A percentile compares a stretch with the other conserved stretches of the same genome.
These are phyloP conservation scores for Parastagonospora nodorum DNA, from an alignment of 2,329 filamentous ascomycete genomes.

Conservation along the genomic window DNA sequence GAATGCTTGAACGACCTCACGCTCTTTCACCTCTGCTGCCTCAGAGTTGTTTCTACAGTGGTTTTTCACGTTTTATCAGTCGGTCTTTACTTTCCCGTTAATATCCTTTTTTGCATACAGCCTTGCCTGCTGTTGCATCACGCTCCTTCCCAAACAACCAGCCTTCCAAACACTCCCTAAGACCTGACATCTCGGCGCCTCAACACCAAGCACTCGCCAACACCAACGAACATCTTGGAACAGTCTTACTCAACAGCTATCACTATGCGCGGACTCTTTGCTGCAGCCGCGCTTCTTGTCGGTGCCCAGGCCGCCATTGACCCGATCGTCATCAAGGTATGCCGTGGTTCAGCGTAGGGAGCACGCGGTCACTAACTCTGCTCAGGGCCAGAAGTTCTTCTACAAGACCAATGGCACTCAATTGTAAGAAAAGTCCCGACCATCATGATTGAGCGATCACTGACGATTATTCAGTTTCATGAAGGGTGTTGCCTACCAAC, in stretches of 20 bases:
- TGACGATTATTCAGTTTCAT: slow-evolving; percentile 66
- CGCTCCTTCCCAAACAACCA: slow-evolving; percentile 22
- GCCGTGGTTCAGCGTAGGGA: slow-evolving; percentile 8
- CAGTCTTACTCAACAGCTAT: slow-evolving; percentile 25
- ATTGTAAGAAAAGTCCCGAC: slow-evolving; percentile 50
- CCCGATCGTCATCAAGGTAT: slow-evolving; percentile 72
- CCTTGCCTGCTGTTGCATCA: slow-evolving; percentile 28
- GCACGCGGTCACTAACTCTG: slow-evolving; percentile 12
- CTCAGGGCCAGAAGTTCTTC: slow-evolving; percentile 83
- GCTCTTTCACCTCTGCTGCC: slow-evolving; percentile 38
- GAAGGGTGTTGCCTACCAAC: slow-evolving; percentile 93
- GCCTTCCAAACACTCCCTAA: slow-evolving; percentile 17
- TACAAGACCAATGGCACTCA: slow-evolving; percentile 79
- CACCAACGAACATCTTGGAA: slow-evolving; percentile 29
- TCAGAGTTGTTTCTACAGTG: slow-evolving; percentile 40
- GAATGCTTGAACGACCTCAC: slow-evolving; percentile 29
- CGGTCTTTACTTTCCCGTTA: slow-evolving; percentile 35
- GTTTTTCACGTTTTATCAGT: slow-evolving; percentile 35
- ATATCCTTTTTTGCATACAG: slow-evolving; percentile 23
- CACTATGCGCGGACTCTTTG: slow-evolving; percentile 61
- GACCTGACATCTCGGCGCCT: slow-evolving; percentile 24
- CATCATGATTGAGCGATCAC: slow-evolving; percentile 4
- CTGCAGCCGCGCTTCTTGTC: slow-evolving; percentile 59
- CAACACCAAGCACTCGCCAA: slow-evolving; percentile 27
- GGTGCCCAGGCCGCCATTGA: slow-evolving; percentile 62